Percentiles rank a stretch among this genome's conserved stretches.
These are phyloP conservation scores for Brassica incana DNA, from an alignment of 345 rosid species.

Conservation along the genomic window DNA sequence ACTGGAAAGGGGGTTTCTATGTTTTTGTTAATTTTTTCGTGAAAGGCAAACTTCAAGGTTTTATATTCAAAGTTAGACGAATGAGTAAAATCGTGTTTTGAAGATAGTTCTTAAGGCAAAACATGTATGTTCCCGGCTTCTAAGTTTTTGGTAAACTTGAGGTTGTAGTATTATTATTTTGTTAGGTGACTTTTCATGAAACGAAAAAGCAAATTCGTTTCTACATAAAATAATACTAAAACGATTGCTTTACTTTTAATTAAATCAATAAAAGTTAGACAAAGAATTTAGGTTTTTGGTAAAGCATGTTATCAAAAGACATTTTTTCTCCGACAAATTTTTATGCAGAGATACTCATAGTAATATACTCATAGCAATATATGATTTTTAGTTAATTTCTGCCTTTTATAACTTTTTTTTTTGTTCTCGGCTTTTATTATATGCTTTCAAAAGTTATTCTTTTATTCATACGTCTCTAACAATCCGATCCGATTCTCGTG, in stretches of 20 bases:
- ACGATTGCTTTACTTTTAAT: neutral
- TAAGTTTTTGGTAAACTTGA: neutral
- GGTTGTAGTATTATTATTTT: neutral
- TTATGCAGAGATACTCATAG: neutral
- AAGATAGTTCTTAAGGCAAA: neutral
- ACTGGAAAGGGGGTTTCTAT: neutral
- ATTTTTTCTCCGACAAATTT: constrained; percentile 8
- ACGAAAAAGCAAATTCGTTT: constrained; percentile 27
- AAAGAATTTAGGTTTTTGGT: constrained; percentile 4
- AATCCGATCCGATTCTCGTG: neutral
- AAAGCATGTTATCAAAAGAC: constrained; percentile 20
- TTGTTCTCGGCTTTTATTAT: neutral
- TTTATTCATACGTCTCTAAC: neutral
- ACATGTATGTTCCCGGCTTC: neutral
- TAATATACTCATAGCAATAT: neutral
- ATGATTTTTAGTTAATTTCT: neutral
- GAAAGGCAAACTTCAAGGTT: neutral
- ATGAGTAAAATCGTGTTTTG: neutral
- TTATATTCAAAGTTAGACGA: neutral
- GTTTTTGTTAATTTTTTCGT: neutral
- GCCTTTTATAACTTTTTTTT: neutral
- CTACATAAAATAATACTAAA: constrained; percentile 15
- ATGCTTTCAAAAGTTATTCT: neutral
- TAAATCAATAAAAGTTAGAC: constrained; percentile 2
- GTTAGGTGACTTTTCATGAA: constrained; percentile 27